Percentiles rank a stretch among this genome's conserved stretches.
Evolutionary conservation across 2,329 filamentous ascomycete species (phyloP).

Genomic region (Sporothrix brasiliensis): DNA sequence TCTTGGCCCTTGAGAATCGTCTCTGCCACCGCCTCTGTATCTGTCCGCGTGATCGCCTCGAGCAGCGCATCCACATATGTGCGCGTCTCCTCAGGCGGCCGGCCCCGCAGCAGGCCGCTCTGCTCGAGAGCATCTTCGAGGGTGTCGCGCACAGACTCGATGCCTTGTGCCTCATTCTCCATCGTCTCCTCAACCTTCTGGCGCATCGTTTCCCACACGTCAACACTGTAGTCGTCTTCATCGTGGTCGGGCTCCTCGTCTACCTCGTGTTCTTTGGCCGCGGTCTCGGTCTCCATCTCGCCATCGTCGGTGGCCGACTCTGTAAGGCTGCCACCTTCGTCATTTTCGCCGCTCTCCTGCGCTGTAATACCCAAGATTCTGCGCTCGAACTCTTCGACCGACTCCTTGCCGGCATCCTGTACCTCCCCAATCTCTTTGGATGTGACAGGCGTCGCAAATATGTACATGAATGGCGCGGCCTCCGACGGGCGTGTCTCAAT

Average conservation of each 20-base stretch:
- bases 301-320: constrained; percentile 38
- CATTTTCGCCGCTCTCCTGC: constrained; percentile 36
- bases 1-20: constrained; percentile 31
- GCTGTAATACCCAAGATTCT: constrained; percentile 57
- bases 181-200: constrained; percentile 59
- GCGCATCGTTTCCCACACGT: constrained; percentile 59
- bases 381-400: constrained; percentile 70
- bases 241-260: constrained; percentile 37
- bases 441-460: constrained; percentile 84
- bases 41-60: constrained; percentile 48
- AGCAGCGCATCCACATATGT: constrained; percentile 56
- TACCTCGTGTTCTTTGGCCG: constrained; percentile 37
- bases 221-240: constrained; percentile 37
- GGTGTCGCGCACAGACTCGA: constrained; percentile 56
- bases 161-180: constrained; percentile 59
- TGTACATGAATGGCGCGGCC: constrained; percentile 71
- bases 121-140: constrained; percentile 59
- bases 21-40: constrained; percentile 35
- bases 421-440: constrained; percentile 71
- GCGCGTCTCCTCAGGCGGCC: constrained; percentile 51
- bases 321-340: constrained; percentile 34
- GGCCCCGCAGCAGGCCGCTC: constrained; percentile 55
- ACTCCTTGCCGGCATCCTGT: constrained; percentile 67
- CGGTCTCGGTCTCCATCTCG: constrained; percentile 36
- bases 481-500: constrained; percentile 71